A percentile compares a stretch with the other conserved stretches of the same genome.
These are phyloP conservation scores for Rosa lucieae DNA, from an alignment of 306 rosid genomes.

Conservation along the genomic window DNA sequence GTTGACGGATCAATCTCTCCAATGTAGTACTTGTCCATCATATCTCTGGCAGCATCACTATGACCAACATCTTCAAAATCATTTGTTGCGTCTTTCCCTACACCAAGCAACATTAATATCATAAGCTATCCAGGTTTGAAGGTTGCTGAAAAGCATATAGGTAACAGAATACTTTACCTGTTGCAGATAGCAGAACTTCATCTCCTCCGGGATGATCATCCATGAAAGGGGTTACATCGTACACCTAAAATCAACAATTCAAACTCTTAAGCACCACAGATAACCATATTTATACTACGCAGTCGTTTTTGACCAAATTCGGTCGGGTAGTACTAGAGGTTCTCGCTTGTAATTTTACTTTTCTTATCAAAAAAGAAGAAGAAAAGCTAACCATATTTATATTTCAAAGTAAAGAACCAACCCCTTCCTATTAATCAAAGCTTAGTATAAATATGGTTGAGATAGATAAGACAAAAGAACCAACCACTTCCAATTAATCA, in stretches of 20 bases:
- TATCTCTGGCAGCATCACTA: slow-evolving; percentile 85
- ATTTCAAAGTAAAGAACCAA: no score
- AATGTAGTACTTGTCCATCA: slow-evolving; percentile 83
- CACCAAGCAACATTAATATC: slow-evolving; percentile 7
- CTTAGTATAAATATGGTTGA: neutral
- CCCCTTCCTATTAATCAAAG: no score
- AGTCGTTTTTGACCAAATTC: no score
- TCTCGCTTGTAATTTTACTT: no score
- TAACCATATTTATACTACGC: neutral
- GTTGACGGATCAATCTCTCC: slow-evolving; percentile 82
- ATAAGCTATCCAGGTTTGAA: neutral
- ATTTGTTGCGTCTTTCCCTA: slow-evolving; percentile 91
- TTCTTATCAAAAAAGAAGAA: no score
- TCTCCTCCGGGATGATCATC: slow-evolving; percentile 98
- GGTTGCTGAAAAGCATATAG: neutral
- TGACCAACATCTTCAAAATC: slow-evolving; percentile 99
- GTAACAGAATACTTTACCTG: slow-evolving; percentile 47
- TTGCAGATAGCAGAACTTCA: slow-evolving; percentile 81
- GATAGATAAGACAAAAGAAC: neutral
- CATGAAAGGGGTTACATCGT: slow-evolving; percentile 87
- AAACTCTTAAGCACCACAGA: neutral
- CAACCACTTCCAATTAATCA: neutral
- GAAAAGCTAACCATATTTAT: no score
- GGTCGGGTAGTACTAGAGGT: no score
- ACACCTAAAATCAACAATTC: slow-evolving; percentile 50